Evolutionary conservation across 371 early-diverging fungal genomes (phyloP).

Genomic region (Blakeslea trispora): DNA sequence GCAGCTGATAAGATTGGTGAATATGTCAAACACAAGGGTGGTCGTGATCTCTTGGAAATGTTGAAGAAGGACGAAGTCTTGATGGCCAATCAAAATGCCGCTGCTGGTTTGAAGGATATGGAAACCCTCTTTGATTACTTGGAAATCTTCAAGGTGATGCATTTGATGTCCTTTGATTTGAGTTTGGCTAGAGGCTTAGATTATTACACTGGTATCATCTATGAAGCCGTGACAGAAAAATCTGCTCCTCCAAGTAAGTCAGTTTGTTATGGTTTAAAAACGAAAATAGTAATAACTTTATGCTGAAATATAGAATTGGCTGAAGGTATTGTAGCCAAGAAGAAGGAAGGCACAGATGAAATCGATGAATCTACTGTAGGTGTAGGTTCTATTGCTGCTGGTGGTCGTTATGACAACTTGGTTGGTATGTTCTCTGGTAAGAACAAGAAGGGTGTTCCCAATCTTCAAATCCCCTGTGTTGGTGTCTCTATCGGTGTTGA

Average conservation of each 20-base stretch:
- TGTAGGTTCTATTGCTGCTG: slow-evolving; percentile 98
- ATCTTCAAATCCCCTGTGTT: slow-evolving; percentile 92
- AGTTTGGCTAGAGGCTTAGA: slow-evolving; percentile 98
- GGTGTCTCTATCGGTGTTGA: slow-evolving; percentile 98
- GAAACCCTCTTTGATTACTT: slow-evolving; percentile 84
- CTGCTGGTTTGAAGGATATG: slow-evolving; percentile 91
- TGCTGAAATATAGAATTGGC: slow-evolving; percentile 35
- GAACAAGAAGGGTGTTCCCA: slow-evolving; percentile 68
- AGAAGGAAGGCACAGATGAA: slow-evolving; percentile 51
- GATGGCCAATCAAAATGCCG: slow-evolving; percentile 69
- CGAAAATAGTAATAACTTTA: no score
- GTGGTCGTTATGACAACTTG: slow-evolving; percentile 99
- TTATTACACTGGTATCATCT: slow-evolving; percentile 99
- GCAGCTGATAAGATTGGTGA: slow-evolving; percentile 91
- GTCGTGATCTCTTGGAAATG: slow-evolving; percentile 75
- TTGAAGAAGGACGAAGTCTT: slow-evolving; percentile 69
- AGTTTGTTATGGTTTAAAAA: no score
- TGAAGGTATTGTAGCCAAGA: slow-evolving; percentile 41
- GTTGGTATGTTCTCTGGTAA: slow-evolving; percentile 91
- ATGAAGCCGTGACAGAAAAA: slow-evolving; percentile 91
- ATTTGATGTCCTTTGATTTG: slow-evolving; percentile 90
- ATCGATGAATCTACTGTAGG: slow-evolving; percentile 81
- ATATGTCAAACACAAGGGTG: slow-evolving; percentile 85
- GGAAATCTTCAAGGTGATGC: slow-evolving; percentile 74
- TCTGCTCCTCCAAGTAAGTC: slow-evolving; percentile 60